Base-by-base conservation (phyloP, 2,329 filamentous ascomycete genomes). In the Penicillium concentricum region DNA sequence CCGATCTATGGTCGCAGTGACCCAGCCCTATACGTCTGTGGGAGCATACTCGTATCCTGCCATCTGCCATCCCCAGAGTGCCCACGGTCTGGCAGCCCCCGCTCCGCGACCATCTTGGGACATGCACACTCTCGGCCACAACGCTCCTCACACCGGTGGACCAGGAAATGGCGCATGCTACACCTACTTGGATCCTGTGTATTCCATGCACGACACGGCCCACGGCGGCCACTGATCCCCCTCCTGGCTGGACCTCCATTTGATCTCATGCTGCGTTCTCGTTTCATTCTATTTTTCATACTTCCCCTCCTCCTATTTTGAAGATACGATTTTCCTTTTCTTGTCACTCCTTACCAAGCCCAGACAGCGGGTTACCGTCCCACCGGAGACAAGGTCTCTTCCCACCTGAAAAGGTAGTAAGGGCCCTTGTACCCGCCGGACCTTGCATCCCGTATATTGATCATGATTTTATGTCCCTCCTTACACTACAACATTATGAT, bases 51-150 rank as follows among this genome's bases (percentile, higher is more conserved):
- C 64, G 34, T 76, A 72, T 42, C 70, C 70, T 26, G 65, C 66
- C 52, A 66, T 67, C 43, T 73, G 66, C 48, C 71, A 71, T 38
- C 67, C 66, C 18, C 69, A 67, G 16, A 59, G 44, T n/a, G 61
- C 65, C 35, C 61, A 70, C 32, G 57, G 66, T 10, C 65, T 73
- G 57, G 60, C 67, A 41, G 67, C 71, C n/a, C 64, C 75, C 5
- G 64, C 67, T 42, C 68, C 64, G 15, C 69, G 75, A 26, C 52
- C 63, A 30, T 67, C 72, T 4, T 79, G 76, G 74, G 74, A 78
- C 7, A 69, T 74, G 58, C 71, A 71, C 39, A 51, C 63, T 9
- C 70, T 73, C 32, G 61, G 69, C 30, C 62, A 67, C 43, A 55
- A 66, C 15, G 56, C 66, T 51, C 61, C 71, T 4, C 63, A 70